Percentiles rank a stretch among this genome's conserved stretches.
These are phyloP conservation scores for Fusarium sp. DNA, from an alignment of 2,329 filamentous ascomycete species.

Conservation along the genomic window DNA sequence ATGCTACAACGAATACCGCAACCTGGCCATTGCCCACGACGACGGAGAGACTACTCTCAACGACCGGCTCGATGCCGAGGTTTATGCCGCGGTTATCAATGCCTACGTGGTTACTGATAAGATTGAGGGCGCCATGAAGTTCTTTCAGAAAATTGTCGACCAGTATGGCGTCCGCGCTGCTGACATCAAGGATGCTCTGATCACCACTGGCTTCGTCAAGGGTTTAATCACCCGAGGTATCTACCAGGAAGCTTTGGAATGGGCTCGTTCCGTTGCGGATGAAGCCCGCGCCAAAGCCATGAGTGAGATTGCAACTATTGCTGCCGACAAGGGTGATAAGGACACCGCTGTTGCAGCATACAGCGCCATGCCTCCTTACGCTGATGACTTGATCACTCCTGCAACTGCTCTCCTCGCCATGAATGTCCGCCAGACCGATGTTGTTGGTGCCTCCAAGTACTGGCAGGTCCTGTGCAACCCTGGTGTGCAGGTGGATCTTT, in stretches of 20 bases:
- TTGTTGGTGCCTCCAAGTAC: constrained; percentile 80
- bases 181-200: constrained; percentile 77
- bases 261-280: constrained; percentile 74
- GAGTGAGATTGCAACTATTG: constrained; percentile 77
- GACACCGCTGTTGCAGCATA: constrained; percentile 76
- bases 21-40: constrained; percentile 86
- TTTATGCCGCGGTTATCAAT: constrained; percentile 92
- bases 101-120: constrained; percentile 88
- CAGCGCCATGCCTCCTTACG: constrained; percentile 64
- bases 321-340: constrained; percentile 82
- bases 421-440: constrained; percentile 84
- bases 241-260: constrained; percentile 78
- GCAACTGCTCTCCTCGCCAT: constrained; percentile 88
- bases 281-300: constrained; percentile 72
- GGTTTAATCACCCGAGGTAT: constrained; percentile 78
- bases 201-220: constrained; percentile 81
- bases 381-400: constrained; percentile 64
- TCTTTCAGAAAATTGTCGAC: constrained; percentile 82
- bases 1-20: constrained; percentile 95
- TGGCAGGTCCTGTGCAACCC: constrained; percentile 80
- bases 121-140: constrained; percentile 83
- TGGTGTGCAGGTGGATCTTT: constrained; percentile 67
- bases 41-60: constrained; percentile 75
- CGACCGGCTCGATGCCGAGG: constrained; percentile 80
- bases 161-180: constrained; percentile 68